phyloP scores from a whole-genome alignment of 371 early-diverging fungal genomes.

The Catenaria anguillulae region DNA sequence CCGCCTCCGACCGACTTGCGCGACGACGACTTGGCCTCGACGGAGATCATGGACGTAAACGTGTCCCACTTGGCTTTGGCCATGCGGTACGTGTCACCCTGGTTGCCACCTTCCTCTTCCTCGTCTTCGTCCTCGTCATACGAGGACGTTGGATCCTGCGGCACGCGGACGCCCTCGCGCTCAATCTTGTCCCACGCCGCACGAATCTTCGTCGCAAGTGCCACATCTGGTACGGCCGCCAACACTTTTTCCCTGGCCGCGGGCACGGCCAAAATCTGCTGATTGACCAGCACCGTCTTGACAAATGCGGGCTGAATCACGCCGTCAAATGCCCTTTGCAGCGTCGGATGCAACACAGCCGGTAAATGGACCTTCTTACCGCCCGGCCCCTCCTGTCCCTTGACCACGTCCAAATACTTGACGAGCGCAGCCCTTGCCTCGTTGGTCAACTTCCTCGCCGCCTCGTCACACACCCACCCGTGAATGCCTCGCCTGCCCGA shows the following conservation, averaged over 20 bases:
- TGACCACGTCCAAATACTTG: constrained; percentile 64
- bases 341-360: background rate
- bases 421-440: constrained; percentile 74
- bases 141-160: background rate
- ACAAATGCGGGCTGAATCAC: background rate
- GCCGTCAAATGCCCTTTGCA: background rate
- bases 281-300: background rate
- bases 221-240: background rate
- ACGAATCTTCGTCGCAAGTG: background rate
- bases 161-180: no score
- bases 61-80: background rate
- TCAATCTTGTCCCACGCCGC: background rate
- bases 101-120: background rate
- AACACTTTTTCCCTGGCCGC: background rate
- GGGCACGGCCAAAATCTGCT: background rate
- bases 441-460: constrained; percentile 59
- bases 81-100: no score
- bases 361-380: background rate
- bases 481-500: constrained; percentile 98
- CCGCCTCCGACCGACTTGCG: background rate
- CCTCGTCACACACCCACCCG: constrained; percentile 95
- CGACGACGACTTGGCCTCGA: background rate
- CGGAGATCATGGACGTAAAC: background rate
- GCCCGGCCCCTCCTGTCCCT: constrained; percentile 13
- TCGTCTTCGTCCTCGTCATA: background rate